These are phyloP conservation scores for Eimeria necatrix DNA, from an alignment of 169 alveolate species.

Conservation along the genomic window DNA sequence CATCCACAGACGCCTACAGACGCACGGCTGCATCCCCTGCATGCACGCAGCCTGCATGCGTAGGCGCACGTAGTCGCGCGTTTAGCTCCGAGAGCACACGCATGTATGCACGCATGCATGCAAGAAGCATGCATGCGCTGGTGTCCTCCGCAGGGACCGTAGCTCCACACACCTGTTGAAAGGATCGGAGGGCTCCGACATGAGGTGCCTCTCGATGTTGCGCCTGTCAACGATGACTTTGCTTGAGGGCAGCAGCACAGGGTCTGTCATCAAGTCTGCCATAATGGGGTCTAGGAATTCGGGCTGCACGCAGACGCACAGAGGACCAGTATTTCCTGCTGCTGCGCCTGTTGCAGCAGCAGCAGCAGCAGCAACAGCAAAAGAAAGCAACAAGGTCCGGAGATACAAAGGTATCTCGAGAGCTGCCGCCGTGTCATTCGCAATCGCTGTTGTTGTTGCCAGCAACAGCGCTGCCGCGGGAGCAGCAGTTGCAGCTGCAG, in stretches of 20 bases:
- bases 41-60: too few species aligned
- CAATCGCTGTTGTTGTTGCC: neutral
- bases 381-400: neutral
- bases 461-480: neutral
- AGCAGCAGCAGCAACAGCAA: neutral
- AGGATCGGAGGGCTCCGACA: constrained; percentile 96
- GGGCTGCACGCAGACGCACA: constrained; percentile 88
- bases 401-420: neutral
- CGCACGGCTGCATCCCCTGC: too few species aligned
- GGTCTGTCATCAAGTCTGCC: constrained; percentile 95
- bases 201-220: constrained; percentile 94
- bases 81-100: too few species aligned
- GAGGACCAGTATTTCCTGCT: neutral
- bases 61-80: too few species aligned
- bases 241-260: constrained; percentile 95
- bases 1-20: too few species aligned
- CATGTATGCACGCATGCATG: too few species aligned
- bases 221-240: constrained; percentile 93
- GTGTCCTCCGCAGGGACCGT: too few species aligned
- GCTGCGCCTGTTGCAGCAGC: neutral
- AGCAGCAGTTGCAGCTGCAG: neutral
- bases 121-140: too few species aligned
- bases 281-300: constrained; percentile 95
- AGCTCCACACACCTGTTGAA: constrained; percentile 89
- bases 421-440: neutral